These are phyloP conservation scores for Ilex asprella DNA, from an alignment of 257 asterid genomes.

Conservation along the genomic window DNA sequence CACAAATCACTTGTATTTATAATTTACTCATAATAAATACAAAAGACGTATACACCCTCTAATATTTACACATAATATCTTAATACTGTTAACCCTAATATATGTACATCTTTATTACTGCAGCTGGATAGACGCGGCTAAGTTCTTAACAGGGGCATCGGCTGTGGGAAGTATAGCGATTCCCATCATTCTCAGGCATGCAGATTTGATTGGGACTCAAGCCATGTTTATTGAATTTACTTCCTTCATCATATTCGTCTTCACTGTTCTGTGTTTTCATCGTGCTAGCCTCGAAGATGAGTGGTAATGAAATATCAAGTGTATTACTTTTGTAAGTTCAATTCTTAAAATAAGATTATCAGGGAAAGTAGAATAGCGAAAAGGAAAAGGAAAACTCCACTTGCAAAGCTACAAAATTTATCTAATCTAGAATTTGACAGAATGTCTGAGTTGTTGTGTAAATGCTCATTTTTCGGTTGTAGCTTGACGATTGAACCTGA, in stretches of 20 bases:
- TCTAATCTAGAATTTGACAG: no score
- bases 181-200: slow-evolving; percentile 87
- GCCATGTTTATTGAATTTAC: slow-evolving; percentile 95
- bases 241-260: slow-evolving; percentile 77
- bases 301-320: slow-evolving; percentile 39
- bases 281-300: slow-evolving; percentile 92
- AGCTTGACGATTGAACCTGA: no score
- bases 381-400: no score
- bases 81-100: no score
- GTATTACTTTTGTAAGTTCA: neutral
- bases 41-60: no score
- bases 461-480: no score
- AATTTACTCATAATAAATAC: no score
- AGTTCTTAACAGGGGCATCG: slow-evolving; percentile 93
- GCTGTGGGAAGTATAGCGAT: slow-evolving; percentile 95
- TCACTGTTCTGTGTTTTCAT: slow-evolving; percentile 92
- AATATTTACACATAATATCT: no score
- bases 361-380: neutral
- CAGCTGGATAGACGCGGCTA: slow-evolving; percentile 95
- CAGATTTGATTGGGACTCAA: slow-evolving; percentile 70
- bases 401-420: no score
- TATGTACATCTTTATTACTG: neutral
- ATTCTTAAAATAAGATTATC: neutral
- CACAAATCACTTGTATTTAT: no score
- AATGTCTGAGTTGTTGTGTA: no score